Evolutionary conservation across 1,139 yeast species (phyloP).

Genomic region (Kodamaea derodonti): DNA sequence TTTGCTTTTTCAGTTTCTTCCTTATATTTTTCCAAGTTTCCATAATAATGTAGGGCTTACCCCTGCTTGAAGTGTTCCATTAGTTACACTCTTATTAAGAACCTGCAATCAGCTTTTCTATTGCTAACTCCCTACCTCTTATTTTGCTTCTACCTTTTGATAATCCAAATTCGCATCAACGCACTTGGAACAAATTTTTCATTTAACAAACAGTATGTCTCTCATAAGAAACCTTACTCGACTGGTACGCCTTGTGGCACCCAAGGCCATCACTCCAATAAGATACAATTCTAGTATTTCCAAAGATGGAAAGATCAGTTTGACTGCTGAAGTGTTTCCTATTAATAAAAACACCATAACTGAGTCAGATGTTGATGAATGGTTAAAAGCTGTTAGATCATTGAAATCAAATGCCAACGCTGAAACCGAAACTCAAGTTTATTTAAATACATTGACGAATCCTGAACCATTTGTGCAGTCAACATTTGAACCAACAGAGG

Average conservation of each 20-base stretch:
- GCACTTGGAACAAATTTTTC: neutral
- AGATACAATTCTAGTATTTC: constrained; percentile 14
- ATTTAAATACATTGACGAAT: constrained; percentile 34
- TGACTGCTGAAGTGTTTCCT: constrained; percentile 39
- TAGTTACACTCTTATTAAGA: too few species aligned
- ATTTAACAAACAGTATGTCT: constrained; percentile 2
- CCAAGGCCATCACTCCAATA: constrained; percentile 1
- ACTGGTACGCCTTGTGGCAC: constrained; percentile 5
- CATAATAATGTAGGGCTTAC: too few species aligned
- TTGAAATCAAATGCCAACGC: constrained; percentile 38
- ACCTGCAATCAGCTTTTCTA: too few species aligned
- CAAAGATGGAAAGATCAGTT: constrained; percentile 12
- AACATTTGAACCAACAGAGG: constrained; percentile 52
- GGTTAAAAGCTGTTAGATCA: constrained; percentile 59
- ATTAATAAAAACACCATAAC: constrained; percentile 33
- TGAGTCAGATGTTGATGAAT: constrained; percentile 61
- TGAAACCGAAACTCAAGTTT: constrained; percentile 42
- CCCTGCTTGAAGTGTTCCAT: too few species aligned
- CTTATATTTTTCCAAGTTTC: too few species aligned
- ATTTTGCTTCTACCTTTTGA: too few species aligned
- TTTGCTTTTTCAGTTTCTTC: too few species aligned
- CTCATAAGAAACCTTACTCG: constrained; percentile 13
- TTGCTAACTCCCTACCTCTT: too few species aligned
- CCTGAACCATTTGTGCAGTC: constrained; percentile 36
- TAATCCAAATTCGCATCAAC: too few species aligned